Evolutionary conservation across 2,329 filamentous ascomycete genomes (phyloP).

Genomic region (Cercospora sp.): DNA sequence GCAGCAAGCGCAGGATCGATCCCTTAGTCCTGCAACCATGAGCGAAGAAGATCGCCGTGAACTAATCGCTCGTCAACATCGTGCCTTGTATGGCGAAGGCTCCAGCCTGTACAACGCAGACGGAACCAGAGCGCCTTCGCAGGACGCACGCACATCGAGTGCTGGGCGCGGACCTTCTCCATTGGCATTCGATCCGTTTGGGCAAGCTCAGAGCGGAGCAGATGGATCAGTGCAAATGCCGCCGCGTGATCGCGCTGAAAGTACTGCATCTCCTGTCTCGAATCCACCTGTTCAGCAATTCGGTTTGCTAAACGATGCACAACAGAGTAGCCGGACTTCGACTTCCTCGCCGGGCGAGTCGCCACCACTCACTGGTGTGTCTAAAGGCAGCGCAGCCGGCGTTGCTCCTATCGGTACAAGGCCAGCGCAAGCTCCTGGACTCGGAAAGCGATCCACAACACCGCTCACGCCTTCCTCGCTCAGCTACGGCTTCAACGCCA

Average conservation of each 20-base stretch:
- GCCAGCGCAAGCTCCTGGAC: constrained; percentile 62
- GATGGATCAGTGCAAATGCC: constrained; percentile 57
- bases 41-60: constrained; percentile 96
- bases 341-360: constrained; percentile 84
- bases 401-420: constrained; percentile 94
- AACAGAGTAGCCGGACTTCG: constrained; percentile 75
- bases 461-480: constrained; percentile 82
- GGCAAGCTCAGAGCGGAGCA: constrained; percentile 53
- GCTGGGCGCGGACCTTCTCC: constrained; percentile 76
- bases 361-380: constrained; percentile 65
- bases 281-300: constrained; percentile 54
- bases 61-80: constrained; percentile 92
- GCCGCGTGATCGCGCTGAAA: constrained; percentile 56
- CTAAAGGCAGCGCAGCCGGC: constrained; percentile 59
- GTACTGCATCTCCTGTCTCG: constrained; percentile 79
- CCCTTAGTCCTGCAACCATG: constrained; percentile 81
- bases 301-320: constrained; percentile 46
- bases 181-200: constrained; percentile 72
- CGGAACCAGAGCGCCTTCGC: constrained; percentile 67
- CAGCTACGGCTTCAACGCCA: constrained; percentile 64
- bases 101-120: constrained; percentile 69
- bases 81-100: constrained; percentile 81
- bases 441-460: constrained; percentile 83
- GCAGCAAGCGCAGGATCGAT: constrained; percentile 64
- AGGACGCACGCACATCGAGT: constrained; percentile 63